phyloP scores from a whole-genome alignment of 1,284 basidiomycete genomes.

The Athelia psychrophila region DNA sequence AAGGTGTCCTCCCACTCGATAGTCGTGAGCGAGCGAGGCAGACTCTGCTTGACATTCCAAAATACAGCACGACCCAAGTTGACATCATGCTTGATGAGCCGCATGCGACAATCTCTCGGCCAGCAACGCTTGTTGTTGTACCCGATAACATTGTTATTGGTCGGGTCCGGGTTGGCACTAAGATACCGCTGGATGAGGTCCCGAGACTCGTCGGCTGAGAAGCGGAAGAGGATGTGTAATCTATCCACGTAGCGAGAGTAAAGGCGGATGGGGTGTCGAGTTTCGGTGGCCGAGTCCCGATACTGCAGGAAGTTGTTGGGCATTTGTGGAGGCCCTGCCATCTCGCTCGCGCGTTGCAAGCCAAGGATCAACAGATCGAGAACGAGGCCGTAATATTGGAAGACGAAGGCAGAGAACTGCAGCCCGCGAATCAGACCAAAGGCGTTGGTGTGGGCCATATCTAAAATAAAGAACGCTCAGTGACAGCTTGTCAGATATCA shows the following conservation, averaged over 20 bases:
- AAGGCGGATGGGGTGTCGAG: constrained; percentile 89
- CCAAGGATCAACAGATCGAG: constrained; percentile 92
- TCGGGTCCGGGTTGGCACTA: constrained; percentile 96
- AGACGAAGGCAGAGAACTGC: constrained; percentile 96
- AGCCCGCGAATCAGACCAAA: constrained; percentile 93
- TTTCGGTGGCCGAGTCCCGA: constrained; percentile 90
- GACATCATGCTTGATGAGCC: constrained; percentile 99
- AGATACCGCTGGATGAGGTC: constrained; percentile 98
- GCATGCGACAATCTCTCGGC: constrained; percentile 99
- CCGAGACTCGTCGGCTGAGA: constrained; percentile 96
- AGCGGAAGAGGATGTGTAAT: constrained; percentile 95
- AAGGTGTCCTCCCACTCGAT: constrained; percentile 99
- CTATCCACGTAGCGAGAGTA: constrained; percentile 95
- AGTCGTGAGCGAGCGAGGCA: constrained; percentile 94
- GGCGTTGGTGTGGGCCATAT: constrained; percentile 91
- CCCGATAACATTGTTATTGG: constrained; percentile 98
- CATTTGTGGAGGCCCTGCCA: constrained; percentile 93
- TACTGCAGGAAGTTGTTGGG: constrained; percentile 98
- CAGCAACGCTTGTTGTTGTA: constrained; percentile 99
- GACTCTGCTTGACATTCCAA: constrained; percentile 98
- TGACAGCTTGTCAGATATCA: neutral
- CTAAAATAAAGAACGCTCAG: constrained; percentile 25
- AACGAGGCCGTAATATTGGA: constrained; percentile 94
- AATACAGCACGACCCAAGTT: constrained; percentile 98
- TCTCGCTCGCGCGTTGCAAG: constrained; percentile 91